Base-by-base conservation (phyloP, 345 rosid species). In the Syzygium aromaticum region DNA sequence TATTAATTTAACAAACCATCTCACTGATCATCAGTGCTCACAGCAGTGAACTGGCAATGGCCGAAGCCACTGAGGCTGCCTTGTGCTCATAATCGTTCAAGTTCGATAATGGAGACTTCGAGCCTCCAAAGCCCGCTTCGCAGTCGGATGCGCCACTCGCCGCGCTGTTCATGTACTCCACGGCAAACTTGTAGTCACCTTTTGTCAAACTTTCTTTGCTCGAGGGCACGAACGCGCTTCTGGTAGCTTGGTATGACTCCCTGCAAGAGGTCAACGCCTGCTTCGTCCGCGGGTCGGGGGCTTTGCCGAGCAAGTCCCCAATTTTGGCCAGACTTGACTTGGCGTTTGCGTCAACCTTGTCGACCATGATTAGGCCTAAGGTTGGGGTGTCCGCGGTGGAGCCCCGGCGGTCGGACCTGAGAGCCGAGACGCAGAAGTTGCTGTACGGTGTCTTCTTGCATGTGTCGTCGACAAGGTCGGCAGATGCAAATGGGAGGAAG, bases 131-230 rank as follows among this genome's bases (percentile, higher is more conserved):
- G 53, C 61, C 77, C 13, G 25, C 46, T 85, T 89, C 92, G 5
- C 94, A 92, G 7, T 5, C 7, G 1, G 51, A 49, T 8, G 90
- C 93, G 51, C 83, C 91, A 3, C 28, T 23, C 13, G 89, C 87
- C 14, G 91, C 88, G 33, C 89, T 91, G 7, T 33, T 73, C 51
- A 89, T 63, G 19, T 85, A 86, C 4, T 22, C 56, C 43, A 87
- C 91, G 0, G 89, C 90, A 54, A 89, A 89, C 87, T 90, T 92
- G 8, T 90, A 91, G 46, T 91, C 30, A 1, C 90, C 92, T 80
- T 86, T 86, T 28, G 51, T 21, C 43, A 92, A 53, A 23, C 90
- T 89, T 8, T 84, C 87, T 30, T 80, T 84, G 10, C 91, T 63
- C 13, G 51, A 64, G 3, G 86, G 87, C 40, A 91, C 52, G 23